Conservation (phyloP, 495 filamentous ascomycete genomes). For the Lasiosphaeris hirsuta region DNA sequence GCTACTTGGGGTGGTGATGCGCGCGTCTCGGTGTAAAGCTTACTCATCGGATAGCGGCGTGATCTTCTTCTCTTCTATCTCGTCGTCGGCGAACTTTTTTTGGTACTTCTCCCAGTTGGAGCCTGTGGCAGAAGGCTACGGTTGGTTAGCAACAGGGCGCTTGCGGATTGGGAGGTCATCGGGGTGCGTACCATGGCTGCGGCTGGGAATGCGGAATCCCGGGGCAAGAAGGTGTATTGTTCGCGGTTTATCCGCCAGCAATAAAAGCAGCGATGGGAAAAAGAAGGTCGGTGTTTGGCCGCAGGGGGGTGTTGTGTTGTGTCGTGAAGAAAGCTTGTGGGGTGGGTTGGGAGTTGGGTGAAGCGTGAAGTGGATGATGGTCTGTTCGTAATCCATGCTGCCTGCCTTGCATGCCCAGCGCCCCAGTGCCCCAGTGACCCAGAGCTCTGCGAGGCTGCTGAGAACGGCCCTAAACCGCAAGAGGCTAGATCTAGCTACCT, state of each 20-base stretch:
- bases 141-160: constrained; percentile 16
- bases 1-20: constrained; percentile 19
- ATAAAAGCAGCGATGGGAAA: too few relatives aligned
- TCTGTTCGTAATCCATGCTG: constrained; percentile 38
- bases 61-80: constrained; percentile 99
- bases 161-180: not conserved
- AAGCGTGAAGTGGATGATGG: constrained; percentile 21
- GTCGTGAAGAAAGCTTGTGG: not conserved
- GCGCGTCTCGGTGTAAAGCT: not conserved
- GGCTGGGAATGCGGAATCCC: not conserved
- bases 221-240: too few relatives aligned
- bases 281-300: too few relatives aligned
- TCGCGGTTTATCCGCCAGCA: too few relatives aligned
- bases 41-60: constrained; percentile 93
- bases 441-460: constrained; percentile 31
- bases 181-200: constrained; percentile 12
- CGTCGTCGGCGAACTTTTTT: constrained; percentile 95
- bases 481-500: constrained; percentile 13
- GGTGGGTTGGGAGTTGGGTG: constrained; percentile 17
- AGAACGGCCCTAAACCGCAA: constrained; percentile 18
- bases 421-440: not conserved
- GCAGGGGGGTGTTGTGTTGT: not conserved
- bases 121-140: constrained; percentile 84
- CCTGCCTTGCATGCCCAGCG: constrained; percentile 24
- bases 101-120: constrained; percentile 96